Percentiles rank a stretch among this genome's conserved stretches.
Conservation (phyloP, 768 basidiomycete genomes). For the Auricularia auricula-judae region DNA sequence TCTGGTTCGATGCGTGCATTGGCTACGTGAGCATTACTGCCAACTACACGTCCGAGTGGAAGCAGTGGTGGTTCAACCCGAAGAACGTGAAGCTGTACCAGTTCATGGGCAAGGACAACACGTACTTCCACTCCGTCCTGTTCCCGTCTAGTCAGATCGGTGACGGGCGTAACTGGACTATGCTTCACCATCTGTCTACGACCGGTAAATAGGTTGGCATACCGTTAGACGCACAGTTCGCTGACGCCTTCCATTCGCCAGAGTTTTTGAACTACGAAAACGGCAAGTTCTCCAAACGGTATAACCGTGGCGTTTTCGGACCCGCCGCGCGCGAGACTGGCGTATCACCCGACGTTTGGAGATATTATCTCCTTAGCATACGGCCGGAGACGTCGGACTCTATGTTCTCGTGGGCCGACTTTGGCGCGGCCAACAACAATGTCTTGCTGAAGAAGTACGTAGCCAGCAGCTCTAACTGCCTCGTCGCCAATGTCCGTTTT, state of each 20-base stretch:
- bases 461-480: not conserved
- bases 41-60: conserved; percentile 89
- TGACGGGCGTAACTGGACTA: conserved; percentile 89
- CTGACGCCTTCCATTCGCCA: conserved; percentile 18
- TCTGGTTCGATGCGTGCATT: conserved; percentile 97
- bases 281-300: conserved; percentile 97
- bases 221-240: not conserved
- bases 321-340: conserved; percentile 90
- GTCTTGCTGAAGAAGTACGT: conserved; percentile 85
- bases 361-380: conserved; percentile 88
- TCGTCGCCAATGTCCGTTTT: not conserved
- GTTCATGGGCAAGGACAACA: conserved; percentile 99
- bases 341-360: conserved; percentile 89
- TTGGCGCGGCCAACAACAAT: conserved; percentile 86
- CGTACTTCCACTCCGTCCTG: conserved; percentile 96
- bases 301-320: conserved; percentile 94
- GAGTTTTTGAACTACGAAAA: conserved; percentile 98
- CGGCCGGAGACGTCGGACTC: conserved; percentile 90
- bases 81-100: conserved; percentile 86
- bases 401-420: conserved; percentile 95
- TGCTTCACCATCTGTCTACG: conserved; percentile 84
- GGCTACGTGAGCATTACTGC: conserved; percentile 98
- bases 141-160: conserved; percentile 86
- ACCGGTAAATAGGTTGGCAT: conserved; percentile 58
- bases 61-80: conserved; percentile 93